Evolutionary conservation across 306 rosid genomes (phyloP), one percentile per base, ranked within the genome.

Genomic region (Fragaria nilgerrensis): DNA sequence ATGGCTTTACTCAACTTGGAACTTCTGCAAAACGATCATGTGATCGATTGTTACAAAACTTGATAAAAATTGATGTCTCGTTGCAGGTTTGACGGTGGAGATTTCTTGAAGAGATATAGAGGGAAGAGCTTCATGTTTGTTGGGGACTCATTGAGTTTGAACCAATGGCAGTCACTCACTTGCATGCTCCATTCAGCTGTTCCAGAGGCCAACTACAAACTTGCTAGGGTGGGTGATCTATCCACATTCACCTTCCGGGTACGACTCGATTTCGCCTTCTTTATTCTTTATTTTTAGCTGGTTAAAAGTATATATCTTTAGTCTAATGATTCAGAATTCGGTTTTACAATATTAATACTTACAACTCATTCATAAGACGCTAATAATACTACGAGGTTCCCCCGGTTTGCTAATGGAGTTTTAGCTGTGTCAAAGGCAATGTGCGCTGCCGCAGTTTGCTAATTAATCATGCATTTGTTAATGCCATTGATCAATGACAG

Each of bases 101-200:
- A 85, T 53, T 80, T 90, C 34, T 82, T 90, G 53, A 49, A n/a
- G 19, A 78, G 87, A 80, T 49, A 78, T 5, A 81, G 80, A 72
- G 90, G 90, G 65, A 87, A 86, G 75, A 85, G 70, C 16, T 19
- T 89, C 8, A 16, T 89, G 71, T 87, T 89, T 78, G 91, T 89
- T 74, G 94, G 90, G 67, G 94, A 87, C 73, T 90, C 90, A 1
- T 55, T 90, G 87, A 87, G 91, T 61, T 81, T 87, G 78, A 90
- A 90, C 73, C 94, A 90, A 70, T 87, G 94, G 94, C 91, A 84
- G 72, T 87, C 91, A 82, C 91, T 59, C 19, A 75, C 65, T 47
- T 71, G 72, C 65, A 63, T 75, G 75, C 80, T 84, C 27, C 56
- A 19, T 45, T 44, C 11, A 52, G 72, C 68, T 37, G 77, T 81